These are phyloP conservation scores for Nannochloris sp. DNA, from an alignment of 139 green algal species.

Conservation along the genomic window DNA sequence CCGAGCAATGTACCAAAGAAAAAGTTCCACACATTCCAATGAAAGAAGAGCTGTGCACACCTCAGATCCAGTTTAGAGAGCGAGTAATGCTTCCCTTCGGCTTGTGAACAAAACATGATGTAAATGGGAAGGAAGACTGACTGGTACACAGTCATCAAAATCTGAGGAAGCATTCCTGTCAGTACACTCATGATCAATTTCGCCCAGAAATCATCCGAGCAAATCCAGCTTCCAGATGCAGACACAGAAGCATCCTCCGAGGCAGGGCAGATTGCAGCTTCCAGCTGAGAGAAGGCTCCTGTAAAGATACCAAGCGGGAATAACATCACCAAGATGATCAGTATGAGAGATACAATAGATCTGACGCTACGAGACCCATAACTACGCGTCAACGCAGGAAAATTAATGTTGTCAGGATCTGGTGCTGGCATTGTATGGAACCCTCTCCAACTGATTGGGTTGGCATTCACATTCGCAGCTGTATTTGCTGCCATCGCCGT, in stretches of 20 bases:
- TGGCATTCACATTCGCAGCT: conserved; percentile 17
- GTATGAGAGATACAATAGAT: conserved; percentile 5
- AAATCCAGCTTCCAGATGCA: conserved; percentile 40
- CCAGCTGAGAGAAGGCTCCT: not conserved
- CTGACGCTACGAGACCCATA: conserved; percentile 10
- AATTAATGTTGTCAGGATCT: conserved; percentile 34
- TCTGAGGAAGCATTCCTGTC: conserved; percentile 50
- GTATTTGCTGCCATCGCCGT: conserved; percentile 14
- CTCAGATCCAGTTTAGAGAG: conserved; percentile 32
- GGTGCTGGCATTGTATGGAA: conserved; percentile 18
- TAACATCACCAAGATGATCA: conserved; percentile 26
- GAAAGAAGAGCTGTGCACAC: conserved; percentile 42
- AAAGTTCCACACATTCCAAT: conserved; percentile 61
- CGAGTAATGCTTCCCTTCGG: conserved; percentile 5
- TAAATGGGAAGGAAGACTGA: conserved; percentile 27
- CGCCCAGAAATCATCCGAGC: conserved; percentile 17
- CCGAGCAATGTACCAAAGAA: conserved; percentile 55
- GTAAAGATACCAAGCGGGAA: conserved; percentile 30
- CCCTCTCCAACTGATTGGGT: conserved; percentile 20
- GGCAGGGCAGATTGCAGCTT: not conserved
- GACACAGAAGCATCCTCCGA: not conserved
- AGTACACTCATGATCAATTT: conserved; percentile 39
- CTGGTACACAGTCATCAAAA: conserved; percentile 66
- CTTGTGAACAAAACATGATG: conserved; percentile 7
- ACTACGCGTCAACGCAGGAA: conserved; percentile 14